A percentile compares a stretch with the other conserved stretches of the same genome.
phyloP scores from a whole-genome alignment of 371 early-diverging fungal species.

The Circinella umbellata region DNA sequence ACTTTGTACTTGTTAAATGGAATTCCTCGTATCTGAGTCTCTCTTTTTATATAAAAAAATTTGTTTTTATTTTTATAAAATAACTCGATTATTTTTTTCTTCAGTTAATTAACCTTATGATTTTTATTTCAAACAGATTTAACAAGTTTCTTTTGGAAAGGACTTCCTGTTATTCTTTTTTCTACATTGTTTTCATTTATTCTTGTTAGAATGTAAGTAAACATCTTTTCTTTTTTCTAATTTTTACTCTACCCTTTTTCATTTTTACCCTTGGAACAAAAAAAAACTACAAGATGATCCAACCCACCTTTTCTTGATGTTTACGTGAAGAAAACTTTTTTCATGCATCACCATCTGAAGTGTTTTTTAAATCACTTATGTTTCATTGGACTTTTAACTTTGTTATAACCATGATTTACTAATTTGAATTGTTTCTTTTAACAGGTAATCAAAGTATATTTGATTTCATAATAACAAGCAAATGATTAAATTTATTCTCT shows the following conservation, averaged over 20 bases:
- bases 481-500: no score
- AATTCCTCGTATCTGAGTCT: constrained; percentile 41
- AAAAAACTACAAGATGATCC: constrained; percentile 15
- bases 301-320: constrained; percentile 11
- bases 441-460: no score
- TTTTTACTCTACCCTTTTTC: not conserved
- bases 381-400: not conserved
- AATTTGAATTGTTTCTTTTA: not conserved
- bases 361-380: constrained; percentile 2
- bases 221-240: not conserved
- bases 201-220: no score
- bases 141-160: no score
- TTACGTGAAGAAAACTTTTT: constrained; percentile 33
- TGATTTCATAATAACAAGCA: no score
- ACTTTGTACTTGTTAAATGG: constrained; percentile 24
- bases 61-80: not conserved
- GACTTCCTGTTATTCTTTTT: no score
- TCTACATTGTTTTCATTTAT: no score
- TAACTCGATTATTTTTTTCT: not conserved
- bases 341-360: constrained; percentile 59
- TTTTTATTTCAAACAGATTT: no score
- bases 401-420: no score
- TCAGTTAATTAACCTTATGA: not conserved
- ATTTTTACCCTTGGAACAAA: not conserved
- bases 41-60: not conserved